phyloP scores from a whole-genome alignment of 352 stramenopile genomes.

The Pythium folliculosum region DNA sequence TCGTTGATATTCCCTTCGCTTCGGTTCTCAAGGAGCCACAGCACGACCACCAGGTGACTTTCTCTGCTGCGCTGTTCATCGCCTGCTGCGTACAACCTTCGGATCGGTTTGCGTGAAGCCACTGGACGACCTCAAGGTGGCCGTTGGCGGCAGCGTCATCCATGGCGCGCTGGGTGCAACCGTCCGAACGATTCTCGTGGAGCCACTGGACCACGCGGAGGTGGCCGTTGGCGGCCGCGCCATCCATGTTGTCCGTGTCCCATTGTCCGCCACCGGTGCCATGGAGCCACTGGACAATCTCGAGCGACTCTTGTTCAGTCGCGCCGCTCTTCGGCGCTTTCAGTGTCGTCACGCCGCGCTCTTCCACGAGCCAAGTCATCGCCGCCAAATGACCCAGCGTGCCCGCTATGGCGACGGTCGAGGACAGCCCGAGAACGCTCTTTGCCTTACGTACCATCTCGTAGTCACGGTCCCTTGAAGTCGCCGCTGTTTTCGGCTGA shows the following conservation, averaged over 20 bases:
- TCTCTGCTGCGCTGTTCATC: neutral
- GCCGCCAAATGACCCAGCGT: neutral
- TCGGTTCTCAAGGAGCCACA: neutral
- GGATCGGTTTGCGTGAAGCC: neutral
- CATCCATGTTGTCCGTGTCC: neutral
- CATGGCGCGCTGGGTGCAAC: neutral
- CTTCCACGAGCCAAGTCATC: neutral
- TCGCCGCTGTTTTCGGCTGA: neutral
- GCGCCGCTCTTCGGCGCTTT: neutral
- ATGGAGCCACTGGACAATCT: neutral
- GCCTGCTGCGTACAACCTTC: neutral
- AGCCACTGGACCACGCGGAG: neutral
- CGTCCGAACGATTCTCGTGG: neutral
- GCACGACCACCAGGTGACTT: neutral
- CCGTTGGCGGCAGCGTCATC: neutral
- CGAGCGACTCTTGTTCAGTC: neutral
- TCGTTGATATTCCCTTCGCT: conserved; percentile 30
- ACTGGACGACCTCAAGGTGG: neutral
- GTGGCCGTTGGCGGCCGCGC: neutral
- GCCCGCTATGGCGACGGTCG: neutral
- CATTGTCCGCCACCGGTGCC: neutral
- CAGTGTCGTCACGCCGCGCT: neutral
- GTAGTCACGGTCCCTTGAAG: neutral
- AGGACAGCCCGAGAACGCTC: neutral
- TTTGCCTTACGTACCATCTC: neutral